Conservation (phyloP, 257 asterid species). For the Nicotiana sylvestris region DNA sequence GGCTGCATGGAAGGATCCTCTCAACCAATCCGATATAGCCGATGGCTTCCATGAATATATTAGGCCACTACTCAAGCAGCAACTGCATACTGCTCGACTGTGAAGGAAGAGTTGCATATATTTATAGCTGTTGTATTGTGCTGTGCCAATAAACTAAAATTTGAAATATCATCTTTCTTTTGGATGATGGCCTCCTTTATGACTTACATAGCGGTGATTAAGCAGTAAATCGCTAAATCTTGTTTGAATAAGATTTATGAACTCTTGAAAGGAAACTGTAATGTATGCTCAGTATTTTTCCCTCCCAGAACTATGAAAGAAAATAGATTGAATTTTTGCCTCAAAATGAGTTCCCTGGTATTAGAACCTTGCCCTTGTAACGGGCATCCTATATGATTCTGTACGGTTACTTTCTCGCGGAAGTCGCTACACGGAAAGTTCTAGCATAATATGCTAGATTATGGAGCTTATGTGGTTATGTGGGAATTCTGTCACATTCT, state of each 20-base stretch:
- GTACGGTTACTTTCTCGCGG: too few species aligned
- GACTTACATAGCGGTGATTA: not conserved
- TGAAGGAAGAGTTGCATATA: slow-evolving; percentile 9
- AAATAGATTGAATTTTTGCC: not conserved
- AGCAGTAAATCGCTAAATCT: not conserved
- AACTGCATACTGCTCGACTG: slow-evolving; percentile 56
- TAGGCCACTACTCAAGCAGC: slow-evolving; percentile 78
- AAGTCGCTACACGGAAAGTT: too few species aligned
- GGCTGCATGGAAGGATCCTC: slow-evolving; percentile 93
- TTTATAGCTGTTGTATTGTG: not conserved
- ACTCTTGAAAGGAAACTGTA: not conserved
- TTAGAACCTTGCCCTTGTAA: not conserved
- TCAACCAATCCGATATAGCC: slow-evolving; percentile 61
- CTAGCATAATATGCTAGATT: too few species aligned
- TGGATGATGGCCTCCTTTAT: not conserved
- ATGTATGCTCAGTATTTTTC: not conserved
- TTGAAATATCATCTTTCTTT: not conserved
- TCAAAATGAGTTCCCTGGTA: not conserved
- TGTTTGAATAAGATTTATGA: not conserved
- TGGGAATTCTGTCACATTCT: too few species aligned
- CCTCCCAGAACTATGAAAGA: not conserved
- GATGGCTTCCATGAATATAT: slow-evolving; percentile 84
- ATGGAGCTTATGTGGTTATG: too few species aligned
- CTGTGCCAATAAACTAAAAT: not conserved
- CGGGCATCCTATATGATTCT: not conserved